These are phyloP conservation scores for Diplodia corticola DNA, from an alignment of 2,329 filamentous ascomycete genomes.

Conservation along the genomic window DNA sequence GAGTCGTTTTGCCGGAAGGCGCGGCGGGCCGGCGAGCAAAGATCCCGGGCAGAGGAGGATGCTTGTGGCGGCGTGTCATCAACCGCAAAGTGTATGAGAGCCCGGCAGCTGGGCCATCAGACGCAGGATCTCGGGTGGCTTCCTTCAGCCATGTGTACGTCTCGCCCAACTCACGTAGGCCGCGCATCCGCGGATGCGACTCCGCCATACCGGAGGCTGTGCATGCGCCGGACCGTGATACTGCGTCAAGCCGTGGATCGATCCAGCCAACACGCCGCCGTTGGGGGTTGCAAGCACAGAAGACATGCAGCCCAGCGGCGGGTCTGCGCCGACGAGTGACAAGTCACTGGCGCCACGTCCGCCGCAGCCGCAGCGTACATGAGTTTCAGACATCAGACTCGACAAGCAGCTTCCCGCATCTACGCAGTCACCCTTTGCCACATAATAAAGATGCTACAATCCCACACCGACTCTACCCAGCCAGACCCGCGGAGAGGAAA, in stretches of 20 bases:
- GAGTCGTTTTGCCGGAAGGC: not conserved
- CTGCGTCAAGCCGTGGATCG: constrained; percentile 8
- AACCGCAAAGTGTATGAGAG: not conserved
- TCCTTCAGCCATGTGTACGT: constrained; percentile 13
- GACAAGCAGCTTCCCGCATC: constrained; percentile 15
- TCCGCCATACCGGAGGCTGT: not conserved
- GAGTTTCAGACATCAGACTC: constrained; percentile 10
- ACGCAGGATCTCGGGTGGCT: constrained; percentile 16
- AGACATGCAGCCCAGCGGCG: constrained; percentile 16
- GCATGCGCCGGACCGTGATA: constrained; percentile 16
- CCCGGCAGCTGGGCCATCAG: constrained; percentile 2
- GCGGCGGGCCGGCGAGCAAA: not conserved
- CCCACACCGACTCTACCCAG: constrained; percentile 17
- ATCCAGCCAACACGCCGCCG: not conserved
- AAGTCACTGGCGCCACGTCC: constrained; percentile 16
- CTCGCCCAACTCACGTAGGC: not conserved
- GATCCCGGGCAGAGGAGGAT: not conserved
- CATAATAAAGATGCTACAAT: constrained; percentile 16
- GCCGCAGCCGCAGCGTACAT: constrained; percentile 15
- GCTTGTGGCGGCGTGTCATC: not conserved
- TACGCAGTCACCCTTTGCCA: constrained; percentile 14
- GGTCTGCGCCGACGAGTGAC: constrained; percentile 6
- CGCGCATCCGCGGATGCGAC: not conserved
- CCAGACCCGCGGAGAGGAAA: not conserved
- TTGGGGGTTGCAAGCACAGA: constrained; percentile 9